phyloP scores from a whole-genome alignment of 2,329 filamentous ascomycete genomes.

The Curvularia eragrostidis region DNA sequence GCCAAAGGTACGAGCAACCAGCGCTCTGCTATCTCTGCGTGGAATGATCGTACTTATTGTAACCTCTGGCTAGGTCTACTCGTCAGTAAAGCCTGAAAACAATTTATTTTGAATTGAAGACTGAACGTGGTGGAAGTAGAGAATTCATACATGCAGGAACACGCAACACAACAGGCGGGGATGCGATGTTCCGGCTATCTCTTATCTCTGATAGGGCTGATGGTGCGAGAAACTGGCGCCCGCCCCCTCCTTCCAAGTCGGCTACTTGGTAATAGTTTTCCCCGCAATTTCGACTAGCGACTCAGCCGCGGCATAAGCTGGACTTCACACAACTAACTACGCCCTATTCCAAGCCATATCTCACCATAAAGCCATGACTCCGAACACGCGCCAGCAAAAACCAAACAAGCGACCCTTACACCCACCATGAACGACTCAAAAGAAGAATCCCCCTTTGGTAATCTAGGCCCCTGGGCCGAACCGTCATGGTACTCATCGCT shows the following conservation, averaged over 20 bases:
- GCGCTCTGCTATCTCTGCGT: too few relatives aligned
- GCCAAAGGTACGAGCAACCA: too few relatives aligned
- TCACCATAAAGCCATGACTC: background rate
- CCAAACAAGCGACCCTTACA: constrained; percentile 14
- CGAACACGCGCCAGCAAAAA: background rate
- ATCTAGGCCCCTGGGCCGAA: constrained; percentile 54
- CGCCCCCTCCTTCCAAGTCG: constrained; percentile 6
- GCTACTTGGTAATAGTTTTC: background rate
- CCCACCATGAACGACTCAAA: constrained; percentile 29
- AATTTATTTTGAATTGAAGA: background rate
- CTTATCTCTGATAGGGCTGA: constrained; percentile 1
- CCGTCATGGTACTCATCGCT: constrained; percentile 58
- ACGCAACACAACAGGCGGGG: background rate
- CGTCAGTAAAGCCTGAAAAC: too few relatives aligned
- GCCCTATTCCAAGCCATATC: too few relatives aligned
- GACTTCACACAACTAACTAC: background rate
- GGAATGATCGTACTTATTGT: too few relatives aligned
- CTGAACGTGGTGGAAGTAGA: background rate
- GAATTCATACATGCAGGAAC: background rate
- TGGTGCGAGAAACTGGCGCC: background rate
- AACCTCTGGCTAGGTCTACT: too few relatives aligned
- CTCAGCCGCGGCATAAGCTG: constrained; percentile 21
- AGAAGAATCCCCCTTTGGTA: constrained; percentile 44
- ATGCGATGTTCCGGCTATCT: background rate
- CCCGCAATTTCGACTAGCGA: constrained; percentile 12